phyloP scores from a whole-genome alignment of 768 basidiomycete genomes.

The Tylopilus felleus region DNA sequence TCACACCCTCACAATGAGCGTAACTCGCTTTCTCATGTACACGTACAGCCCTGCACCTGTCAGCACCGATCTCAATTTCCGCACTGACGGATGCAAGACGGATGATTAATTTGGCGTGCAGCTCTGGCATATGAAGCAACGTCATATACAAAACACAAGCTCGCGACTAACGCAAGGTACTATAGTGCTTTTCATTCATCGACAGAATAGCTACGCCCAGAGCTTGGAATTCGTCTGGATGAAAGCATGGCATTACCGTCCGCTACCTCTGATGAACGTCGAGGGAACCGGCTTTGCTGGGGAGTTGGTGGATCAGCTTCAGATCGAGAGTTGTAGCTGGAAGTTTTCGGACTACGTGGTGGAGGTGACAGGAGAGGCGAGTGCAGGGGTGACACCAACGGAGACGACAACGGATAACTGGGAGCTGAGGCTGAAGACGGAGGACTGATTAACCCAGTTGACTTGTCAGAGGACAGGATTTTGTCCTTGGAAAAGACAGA shows the following conservation, averaged over 20 bases:
- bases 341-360: conserved; percentile 21
- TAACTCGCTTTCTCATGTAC: background rate
- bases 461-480: conserved; percentile 41
- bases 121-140: background rate
- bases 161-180: background rate
- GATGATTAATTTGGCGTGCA: background rate
- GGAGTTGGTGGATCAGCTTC: conserved; percentile 30
- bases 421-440: conserved; percentile 33
- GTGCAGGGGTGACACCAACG: conserved; percentile 24
- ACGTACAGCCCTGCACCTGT: background rate
- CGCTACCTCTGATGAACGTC: conserved; percentile 23
- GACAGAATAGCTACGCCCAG: conserved; percentile 1
- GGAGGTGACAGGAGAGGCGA: conserved; percentile 25
- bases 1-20: background rate
- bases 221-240: conserved; percentile 16
- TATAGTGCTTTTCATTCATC: conserved; percentile 10
- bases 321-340: conserved; percentile 26
- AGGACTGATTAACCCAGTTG: conserved; percentile 72
- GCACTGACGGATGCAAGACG: background rate
- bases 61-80: background rate
- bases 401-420: conserved; percentile 25
- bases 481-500: conserved; percentile 42
- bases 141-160: conserved; percentile 1
- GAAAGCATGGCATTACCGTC: conserved; percentile 23
- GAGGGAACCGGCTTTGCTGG: conserved; percentile 41